phyloP scores from a whole-genome alignment of 164 flowering plant genomes.

The Magnolia sinica region DNA sequence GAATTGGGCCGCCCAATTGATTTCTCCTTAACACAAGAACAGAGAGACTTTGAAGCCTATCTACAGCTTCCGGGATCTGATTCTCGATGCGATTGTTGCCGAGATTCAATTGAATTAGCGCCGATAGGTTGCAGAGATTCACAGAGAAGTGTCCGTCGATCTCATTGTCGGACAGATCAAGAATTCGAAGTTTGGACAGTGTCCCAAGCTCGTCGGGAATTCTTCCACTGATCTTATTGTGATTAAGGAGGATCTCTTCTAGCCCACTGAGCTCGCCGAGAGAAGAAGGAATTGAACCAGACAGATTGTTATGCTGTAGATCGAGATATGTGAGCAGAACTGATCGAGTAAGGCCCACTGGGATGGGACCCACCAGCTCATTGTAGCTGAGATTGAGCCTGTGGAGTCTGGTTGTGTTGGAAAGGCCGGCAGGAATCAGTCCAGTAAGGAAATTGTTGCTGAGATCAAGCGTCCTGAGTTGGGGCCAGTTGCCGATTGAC shows the following conservation, averaged over 20 bases:
- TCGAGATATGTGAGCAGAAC: constrained; percentile 60
- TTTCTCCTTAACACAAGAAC: constrained; percentile 48
- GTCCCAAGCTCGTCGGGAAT: constrained; percentile 54
- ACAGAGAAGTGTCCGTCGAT: constrained; percentile 54
- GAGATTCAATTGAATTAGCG: constrained; percentile 42
- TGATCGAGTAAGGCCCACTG: constrained; percentile 41
- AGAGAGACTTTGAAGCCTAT: constrained; percentile 39
- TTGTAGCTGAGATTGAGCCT: constrained; percentile 82
- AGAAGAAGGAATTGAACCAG: constrained; percentile 68
- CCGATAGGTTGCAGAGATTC: constrained; percentile 41
- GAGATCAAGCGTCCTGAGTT: constrained; percentile 67
- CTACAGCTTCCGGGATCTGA: constrained; percentile 42
- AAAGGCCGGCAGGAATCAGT: constrained; percentile 51
- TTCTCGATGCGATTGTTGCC: constrained; percentile 41
- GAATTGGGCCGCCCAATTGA: constrained; percentile 50
- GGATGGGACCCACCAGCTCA: constrained; percentile 57
- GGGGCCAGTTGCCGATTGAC: constrained; percentile 50
- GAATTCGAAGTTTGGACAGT: constrained; percentile 39
- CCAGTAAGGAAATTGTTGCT: constrained; percentile 78
- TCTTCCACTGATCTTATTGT: constrained; percentile 52
- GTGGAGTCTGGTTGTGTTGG: constrained; percentile 51
- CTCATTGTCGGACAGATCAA: constrained; percentile 62
- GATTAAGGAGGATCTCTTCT: constrained; percentile 44
- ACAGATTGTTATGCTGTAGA: constrained; percentile 70
- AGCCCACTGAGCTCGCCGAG: constrained; percentile 42